Percentiles rank a stretch among this genome's conserved stretches.
phyloP scores from a whole-genome alignment of 75 land plant genomes.

The Sequoiadendron giganteum region DNA sequence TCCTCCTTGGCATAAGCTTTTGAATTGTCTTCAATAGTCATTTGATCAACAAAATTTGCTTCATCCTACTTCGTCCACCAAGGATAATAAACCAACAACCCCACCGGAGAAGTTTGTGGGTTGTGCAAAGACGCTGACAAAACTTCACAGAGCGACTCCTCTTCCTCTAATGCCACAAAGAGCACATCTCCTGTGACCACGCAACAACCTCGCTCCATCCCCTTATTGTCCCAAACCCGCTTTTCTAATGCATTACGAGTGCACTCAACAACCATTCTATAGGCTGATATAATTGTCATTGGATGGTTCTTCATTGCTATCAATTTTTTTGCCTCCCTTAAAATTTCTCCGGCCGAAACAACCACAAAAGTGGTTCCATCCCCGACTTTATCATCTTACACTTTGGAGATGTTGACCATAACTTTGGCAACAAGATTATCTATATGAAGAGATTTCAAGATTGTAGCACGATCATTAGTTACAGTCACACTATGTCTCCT shows the following conservation, averaged over 20 bases:
- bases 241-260: constrained; percentile 68
- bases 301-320: constrained; percentile 83
- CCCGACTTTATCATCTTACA: constrained; percentile 99
- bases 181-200: too few relatives aligned
- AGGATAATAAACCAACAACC: background rate
- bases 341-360: constrained; percentile 95
- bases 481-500: constrained; percentile 91
- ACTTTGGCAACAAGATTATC: constrained; percentile 98
- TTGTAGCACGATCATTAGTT: constrained; percentile 95
- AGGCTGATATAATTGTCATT: constrained; percentile 96
- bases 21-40: too few relatives aligned
- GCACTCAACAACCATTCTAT: constrained; percentile 92
- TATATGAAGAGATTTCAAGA: constrained; percentile 90
- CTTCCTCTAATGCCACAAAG: background rate
- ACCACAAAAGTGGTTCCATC: constrained; percentile 98
- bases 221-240: constrained; percentile 68
- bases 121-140: background rate
- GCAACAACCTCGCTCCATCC: constrained; percentile 10
- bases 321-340: constrained; percentile 92
- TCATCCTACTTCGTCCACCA: background rate
- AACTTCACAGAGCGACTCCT: background rate
- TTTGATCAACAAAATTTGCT: too few relatives aligned
- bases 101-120: background rate
- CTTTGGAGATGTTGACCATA: constrained; percentile 93
- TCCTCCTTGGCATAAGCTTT: too few relatives aligned